phyloP scores from a whole-genome alignment of 129 eudicot genomes.

The Helianthus tuberosus region DNA sequence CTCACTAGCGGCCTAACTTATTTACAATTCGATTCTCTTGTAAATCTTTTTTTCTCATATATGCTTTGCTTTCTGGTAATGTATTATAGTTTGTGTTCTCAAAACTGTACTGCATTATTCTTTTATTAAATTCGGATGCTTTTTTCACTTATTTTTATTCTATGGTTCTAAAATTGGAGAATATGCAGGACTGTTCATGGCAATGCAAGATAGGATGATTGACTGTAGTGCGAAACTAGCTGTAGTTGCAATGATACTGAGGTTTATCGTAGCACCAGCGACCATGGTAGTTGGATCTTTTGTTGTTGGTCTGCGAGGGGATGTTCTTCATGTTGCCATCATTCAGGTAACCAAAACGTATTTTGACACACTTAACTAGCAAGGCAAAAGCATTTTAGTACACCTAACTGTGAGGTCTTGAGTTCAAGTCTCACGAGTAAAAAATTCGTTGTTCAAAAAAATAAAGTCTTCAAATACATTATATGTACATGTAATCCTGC shows the following conservation, averaged over 20 bases:
- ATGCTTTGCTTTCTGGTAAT: too few species aligned
- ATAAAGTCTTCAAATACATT: neutral
- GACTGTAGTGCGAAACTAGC: slow-evolving; percentile 52
- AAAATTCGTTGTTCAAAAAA: too few species aligned
- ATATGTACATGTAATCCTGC: too few species aligned
- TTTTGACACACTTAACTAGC: neutral
- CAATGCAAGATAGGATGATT: slow-evolving; percentile 57
- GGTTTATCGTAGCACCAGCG: slow-evolving; percentile 58
- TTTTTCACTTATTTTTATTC: neutral
- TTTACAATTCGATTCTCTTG: too few species aligned
- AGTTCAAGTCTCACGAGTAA: too few species aligned
- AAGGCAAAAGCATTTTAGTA: too few species aligned
- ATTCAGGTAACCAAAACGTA: slow-evolving; percentile 45
- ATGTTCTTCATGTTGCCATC: slow-evolving; percentile 51
- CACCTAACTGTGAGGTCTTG: too few species aligned
- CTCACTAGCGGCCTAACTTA: too few species aligned
- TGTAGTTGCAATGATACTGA: slow-evolving; percentile 46
- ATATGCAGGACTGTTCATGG: slow-evolving; percentile 72
- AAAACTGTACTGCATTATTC: too few species aligned
- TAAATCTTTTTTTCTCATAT: too few species aligned
- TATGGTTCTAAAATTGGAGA: neutral
- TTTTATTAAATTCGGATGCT: too few species aligned
- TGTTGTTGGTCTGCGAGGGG: slow-evolving; percentile 49
- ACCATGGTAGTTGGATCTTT: slow-evolving; percentile 46
- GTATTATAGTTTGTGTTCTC: too few species aligned